Conservation (phyloP, 2,329 filamentous ascomycete genomes). For the Colletotrichum chlorophyti region DNA sequence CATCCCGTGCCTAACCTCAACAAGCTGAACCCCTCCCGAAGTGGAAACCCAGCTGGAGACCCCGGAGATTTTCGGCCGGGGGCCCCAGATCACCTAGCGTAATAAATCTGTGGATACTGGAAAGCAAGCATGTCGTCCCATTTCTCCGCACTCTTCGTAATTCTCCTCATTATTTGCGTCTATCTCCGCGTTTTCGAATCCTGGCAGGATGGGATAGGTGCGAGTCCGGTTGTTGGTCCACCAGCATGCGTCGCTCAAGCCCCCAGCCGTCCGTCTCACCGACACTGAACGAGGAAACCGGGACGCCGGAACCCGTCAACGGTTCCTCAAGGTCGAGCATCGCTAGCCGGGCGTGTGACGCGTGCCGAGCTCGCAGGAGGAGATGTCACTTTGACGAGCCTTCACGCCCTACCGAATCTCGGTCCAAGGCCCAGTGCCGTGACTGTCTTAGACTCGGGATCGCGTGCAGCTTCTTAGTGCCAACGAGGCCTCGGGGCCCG, state of each 20-base stretch:
- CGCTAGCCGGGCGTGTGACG: slow-evolving; percentile 34
- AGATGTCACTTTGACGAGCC: slow-evolving; percentile 31
- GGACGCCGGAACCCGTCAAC: neutral
- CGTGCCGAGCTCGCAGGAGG: slow-evolving; percentile 33
- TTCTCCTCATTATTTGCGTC: slow-evolving; percentile 12
- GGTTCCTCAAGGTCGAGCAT: slow-evolving; percentile 10
- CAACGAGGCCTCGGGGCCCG: slow-evolving; percentile 33
- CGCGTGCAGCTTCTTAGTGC: slow-evolving; percentile 33
- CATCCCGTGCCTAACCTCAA: slow-evolving; percentile 10
- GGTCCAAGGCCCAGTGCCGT: slow-evolving; percentile 20
- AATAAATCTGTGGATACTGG: neutral
- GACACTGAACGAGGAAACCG: neutral
- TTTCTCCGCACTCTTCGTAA: slow-evolving; percentile 27
- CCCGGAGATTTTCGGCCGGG: slow-evolving; percentile 13
- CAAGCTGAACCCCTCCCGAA: neutral
- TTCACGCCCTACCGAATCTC: neutral
- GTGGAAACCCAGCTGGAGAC: neutral
- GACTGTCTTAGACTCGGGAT: slow-evolving; percentile 32
- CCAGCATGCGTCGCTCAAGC: slow-evolving; percentile 18
- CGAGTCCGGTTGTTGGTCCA: neutral
- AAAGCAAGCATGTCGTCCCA: neutral
- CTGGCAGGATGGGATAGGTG: slow-evolving; percentile 2
- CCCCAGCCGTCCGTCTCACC: slow-evolving; percentile 1
- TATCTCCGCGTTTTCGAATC: slow-evolving; percentile 10
- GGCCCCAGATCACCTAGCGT: neutral